phyloP scores from a whole-genome alignment of 179 eudicot species.

The Spergularia azorica region DNA sequence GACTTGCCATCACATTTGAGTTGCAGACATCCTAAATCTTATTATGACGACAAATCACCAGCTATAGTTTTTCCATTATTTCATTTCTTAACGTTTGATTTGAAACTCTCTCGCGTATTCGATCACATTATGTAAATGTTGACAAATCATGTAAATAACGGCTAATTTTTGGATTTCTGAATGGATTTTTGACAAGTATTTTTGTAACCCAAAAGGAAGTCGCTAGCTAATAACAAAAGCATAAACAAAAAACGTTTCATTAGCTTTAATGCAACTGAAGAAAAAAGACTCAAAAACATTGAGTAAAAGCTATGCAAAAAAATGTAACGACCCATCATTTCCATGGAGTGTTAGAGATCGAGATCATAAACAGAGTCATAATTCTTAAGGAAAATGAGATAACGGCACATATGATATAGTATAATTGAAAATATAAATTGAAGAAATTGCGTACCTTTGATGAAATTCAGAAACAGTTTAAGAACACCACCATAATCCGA shows the following conservation, averaged over 20 bases:
- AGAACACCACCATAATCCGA: conserved; percentile 46
- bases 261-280: not conserved
- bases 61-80: too few relatives aligned
- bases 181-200: too few relatives aligned
- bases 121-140: too few relatives aligned
- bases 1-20: too few relatives aligned
- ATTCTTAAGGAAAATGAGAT: not conserved
- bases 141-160: too few relatives aligned
- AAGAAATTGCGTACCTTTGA: conserved; percentile 36
- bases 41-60: too few relatives aligned
- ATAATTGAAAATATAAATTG: not conserved
- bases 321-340: conserved; percentile 8
- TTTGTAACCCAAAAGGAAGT: too few relatives aligned
- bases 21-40: too few relatives aligned
- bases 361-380: not conserved
- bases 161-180: too few relatives aligned
- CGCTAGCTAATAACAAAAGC: too few relatives aligned
- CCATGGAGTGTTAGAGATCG: not conserved
- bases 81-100: too few relatives aligned
- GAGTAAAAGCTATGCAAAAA: not conserved
- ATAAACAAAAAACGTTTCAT: conserved; percentile 4
- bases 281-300: not conserved
- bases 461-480: conserved; percentile 28
- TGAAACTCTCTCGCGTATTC: too few relatives aligned
- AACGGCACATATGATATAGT: not conserved